Percentiles rank a stretch among this genome's conserved stretches.
Evolutionary conservation across 345 rosid species (phyloP).

Genomic region (Eucalyptus curtisii): DNA sequence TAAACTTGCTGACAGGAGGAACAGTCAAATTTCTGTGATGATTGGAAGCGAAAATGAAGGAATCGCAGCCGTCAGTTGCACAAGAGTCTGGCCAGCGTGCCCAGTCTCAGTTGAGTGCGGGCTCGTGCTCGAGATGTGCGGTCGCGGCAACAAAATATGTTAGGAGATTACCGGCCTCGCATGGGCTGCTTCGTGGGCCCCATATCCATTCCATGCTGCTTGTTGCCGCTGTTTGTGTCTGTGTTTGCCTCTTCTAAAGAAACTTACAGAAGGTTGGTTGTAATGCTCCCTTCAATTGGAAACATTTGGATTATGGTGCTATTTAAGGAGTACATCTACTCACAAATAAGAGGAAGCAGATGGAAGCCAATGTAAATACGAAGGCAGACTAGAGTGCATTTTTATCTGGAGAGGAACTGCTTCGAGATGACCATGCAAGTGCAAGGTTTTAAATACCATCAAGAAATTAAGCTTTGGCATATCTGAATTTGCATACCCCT

Average conservation of each 20-base stretch:
- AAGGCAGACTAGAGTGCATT: not conserved
- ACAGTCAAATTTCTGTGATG: constrained; percentile 57
- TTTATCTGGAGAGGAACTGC: not conserved
- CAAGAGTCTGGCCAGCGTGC: not conserved
- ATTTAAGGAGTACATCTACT: constrained; percentile 12
- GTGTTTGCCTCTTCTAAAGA: constrained; percentile 77
- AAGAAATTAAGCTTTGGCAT: not conserved
- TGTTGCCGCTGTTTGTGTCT: constrained; percentile 80
- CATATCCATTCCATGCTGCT: constrained; percentile 74
- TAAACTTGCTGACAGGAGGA: constrained; percentile 57
- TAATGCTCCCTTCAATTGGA: constrained; percentile 60
- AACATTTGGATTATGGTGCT: constrained; percentile 58
- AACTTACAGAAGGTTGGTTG: constrained; percentile 38
- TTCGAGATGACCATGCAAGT: not conserved
- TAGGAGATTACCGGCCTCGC: constrained; percentile 30
- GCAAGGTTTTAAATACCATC: not conserved
- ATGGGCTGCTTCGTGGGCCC: constrained; percentile 64
- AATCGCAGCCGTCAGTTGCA: not conserved
- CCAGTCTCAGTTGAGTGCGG: not conserved
- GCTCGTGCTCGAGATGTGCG: constrained; percentile 53
- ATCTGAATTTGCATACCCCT: not conserved
- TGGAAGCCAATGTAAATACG: not conserved
- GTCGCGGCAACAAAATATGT: constrained; percentile 30
- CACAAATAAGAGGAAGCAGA: not conserved
- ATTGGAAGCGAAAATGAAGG: constrained; percentile 20